phyloP scores from a whole-genome alignment of 192 early-diverging fungal genomes.

The Umbelopsis sp. region DNA sequence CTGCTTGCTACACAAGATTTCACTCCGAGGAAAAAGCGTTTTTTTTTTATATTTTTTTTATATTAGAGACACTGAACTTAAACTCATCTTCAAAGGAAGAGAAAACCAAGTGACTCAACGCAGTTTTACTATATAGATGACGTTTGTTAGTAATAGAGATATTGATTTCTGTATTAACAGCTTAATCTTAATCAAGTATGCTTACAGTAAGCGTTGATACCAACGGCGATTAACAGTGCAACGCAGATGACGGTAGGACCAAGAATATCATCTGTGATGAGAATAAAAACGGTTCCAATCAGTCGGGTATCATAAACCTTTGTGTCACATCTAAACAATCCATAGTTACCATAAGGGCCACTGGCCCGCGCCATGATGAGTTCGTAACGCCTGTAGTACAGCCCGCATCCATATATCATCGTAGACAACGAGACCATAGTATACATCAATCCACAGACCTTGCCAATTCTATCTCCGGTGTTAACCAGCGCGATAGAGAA shows the following conservation, averaged over 20 bases:
- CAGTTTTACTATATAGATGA: too few relatives aligned
- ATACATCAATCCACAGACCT: constrained; percentile 66
- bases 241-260: constrained; percentile 70
- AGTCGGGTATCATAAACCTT: not conserved
- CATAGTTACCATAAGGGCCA: constrained; percentile 45
- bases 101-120: too few relatives aligned
- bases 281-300: not conserved
- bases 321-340: not conserved
- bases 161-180: not conserved
- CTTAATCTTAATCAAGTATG: constrained; percentile 11
- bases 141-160: too few relatives aligned
- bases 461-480: constrained; percentile 56
- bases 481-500: constrained; percentile 72
- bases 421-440: constrained; percentile 66
- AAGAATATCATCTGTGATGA: constrained; percentile 58
- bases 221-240: constrained; percentile 56
- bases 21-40: too few relatives aligned
- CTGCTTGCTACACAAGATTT: too few relatives aligned
- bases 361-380: constrained; percentile 63
- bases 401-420: constrained; percentile 65
- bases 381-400: constrained; percentile 66
- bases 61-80: too few relatives aligned
- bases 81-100: too few relatives aligned
- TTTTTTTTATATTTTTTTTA: too few relatives aligned
- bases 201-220: constrained; percentile 51